Evolutionary conservation across 768 basidiomycete species (phyloP).

Genomic region (Hericium erinaceus): DNA sequence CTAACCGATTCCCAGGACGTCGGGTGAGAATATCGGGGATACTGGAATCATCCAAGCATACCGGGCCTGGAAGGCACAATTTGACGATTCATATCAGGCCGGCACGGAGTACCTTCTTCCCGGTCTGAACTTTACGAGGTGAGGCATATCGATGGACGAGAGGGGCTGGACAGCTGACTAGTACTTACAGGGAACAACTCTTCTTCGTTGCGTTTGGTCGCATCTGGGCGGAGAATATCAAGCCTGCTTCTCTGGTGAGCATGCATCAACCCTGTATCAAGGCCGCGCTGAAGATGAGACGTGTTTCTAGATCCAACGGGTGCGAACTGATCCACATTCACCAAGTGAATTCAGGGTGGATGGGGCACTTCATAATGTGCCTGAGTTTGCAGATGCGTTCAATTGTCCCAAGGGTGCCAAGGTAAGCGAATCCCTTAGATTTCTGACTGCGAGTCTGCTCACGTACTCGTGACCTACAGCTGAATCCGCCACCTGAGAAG

Average conservation of each 20-base stretch:
- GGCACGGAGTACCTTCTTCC: slow-evolving; percentile 72
- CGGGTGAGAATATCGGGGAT: slow-evolving; percentile 89
- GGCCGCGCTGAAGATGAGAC: not conserved
- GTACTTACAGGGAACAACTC: slow-evolving; percentile 62
- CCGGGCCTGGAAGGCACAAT: slow-evolving; percentile 85
- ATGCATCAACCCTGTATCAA: not conserved
- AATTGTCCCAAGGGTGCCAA: slow-evolving; percentile 68
- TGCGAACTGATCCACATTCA: slow-evolving; percentile 86
- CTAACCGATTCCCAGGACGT: slow-evolving; percentile 43
- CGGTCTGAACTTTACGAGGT: slow-evolving; percentile 71
- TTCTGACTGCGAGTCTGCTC: not conserved
- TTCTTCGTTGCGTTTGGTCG: slow-evolving; percentile 90
- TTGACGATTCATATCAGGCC: slow-evolving; percentile 41
- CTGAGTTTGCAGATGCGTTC: slow-evolving; percentile 84
- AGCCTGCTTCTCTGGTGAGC: slow-evolving; percentile 65
- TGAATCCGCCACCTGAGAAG: slow-evolving; percentile 76
- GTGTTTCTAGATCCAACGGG: slow-evolving; percentile 49
- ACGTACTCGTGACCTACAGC: slow-evolving; percentile 26
- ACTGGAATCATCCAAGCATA: slow-evolving; percentile 78
- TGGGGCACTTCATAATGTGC: slow-evolving; percentile 81
- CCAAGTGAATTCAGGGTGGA: slow-evolving; percentile 73
- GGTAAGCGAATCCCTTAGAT: slow-evolving; percentile 29
- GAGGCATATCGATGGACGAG: slow-evolving; percentile 6
- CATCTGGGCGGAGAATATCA: slow-evolving; percentile 81
- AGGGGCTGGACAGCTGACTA: not conserved